Evolutionary conservation across 2,329 filamentous ascomycete species (phyloP).

Genomic region (Arthrobotrys sphaeroides): DNA sequence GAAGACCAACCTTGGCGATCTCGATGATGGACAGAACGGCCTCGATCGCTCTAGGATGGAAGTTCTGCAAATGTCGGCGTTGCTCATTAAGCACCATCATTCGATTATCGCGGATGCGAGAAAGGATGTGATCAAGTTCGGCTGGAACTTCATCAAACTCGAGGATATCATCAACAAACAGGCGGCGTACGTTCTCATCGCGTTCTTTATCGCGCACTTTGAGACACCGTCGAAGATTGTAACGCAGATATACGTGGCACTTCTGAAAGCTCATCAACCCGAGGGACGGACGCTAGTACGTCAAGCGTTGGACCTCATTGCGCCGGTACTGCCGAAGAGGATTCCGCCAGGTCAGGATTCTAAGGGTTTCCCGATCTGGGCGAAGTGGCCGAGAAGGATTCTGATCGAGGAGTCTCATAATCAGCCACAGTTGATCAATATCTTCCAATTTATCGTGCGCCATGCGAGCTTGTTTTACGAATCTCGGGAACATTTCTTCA

Average conservation of each 20-base stretch:
- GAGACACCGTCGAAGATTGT: slow-evolving; percentile 97
- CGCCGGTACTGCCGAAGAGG: slow-evolving; percentile 89
- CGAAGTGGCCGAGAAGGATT: slow-evolving; percentile 87
- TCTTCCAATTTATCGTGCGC: slow-evolving; percentile 94
- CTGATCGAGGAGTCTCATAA: slow-evolving; percentile 94
- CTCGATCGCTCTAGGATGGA: slow-evolving; percentile 98
- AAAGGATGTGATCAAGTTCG: slow-evolving; percentile 99
- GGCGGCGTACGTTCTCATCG: slow-evolving; percentile 94
- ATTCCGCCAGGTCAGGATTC: slow-evolving; percentile 75
- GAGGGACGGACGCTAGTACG: slow-evolving; percentile 91
- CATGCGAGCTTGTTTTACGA: slow-evolving; percentile 96
- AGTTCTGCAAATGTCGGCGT: slow-evolving; percentile 89
- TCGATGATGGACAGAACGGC: slow-evolving; percentile 81
- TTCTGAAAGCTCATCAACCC: slow-evolving; percentile 92
- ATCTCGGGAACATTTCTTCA: slow-evolving; percentile 87
- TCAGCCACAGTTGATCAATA: slow-evolving; percentile 92
- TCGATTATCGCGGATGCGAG: slow-evolving; percentile 86
- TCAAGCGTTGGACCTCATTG: slow-evolving; percentile 91
- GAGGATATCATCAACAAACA: slow-evolving; percentile 99
- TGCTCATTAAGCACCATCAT: slow-evolving; percentile 95
- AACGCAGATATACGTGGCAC: slow-evolving; percentile 89
- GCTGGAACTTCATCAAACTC: slow-evolving; percentile 97
- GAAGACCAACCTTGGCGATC: slow-evolving; percentile 85
- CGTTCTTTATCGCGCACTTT: slow-evolving; percentile 96
- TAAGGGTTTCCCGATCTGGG: slow-evolving; percentile 81